A percentile compares a stretch with the other conserved stretches of the same genome.
These are phyloP conservation scores for Licmophora abbreviata DNA, from an alignment of 108 stramenopile genomes.

Conservation along the genomic window DNA sequence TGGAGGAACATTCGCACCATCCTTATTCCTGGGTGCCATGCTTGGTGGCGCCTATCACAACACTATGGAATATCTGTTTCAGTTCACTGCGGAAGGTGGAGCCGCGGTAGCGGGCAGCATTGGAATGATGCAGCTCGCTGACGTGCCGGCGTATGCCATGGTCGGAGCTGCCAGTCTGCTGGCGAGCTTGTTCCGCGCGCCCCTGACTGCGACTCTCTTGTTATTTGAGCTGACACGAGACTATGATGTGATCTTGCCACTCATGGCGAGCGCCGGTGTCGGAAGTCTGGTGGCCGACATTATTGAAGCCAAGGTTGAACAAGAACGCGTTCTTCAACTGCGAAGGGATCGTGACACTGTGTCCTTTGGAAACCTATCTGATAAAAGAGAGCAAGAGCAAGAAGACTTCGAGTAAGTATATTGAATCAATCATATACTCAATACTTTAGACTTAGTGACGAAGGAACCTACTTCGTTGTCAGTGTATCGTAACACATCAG, in stretches of 20 bases:
- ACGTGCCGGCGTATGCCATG: slow-evolving; percentile 85
- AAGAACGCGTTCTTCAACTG: too few relatives aligned
- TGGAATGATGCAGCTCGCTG: slow-evolving; percentile 28
- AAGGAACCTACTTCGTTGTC: too few relatives aligned
- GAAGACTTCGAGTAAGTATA: too few relatives aligned
- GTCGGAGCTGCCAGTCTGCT: slow-evolving; percentile 84
- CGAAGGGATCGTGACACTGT: too few relatives aligned
- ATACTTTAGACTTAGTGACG: too few relatives aligned
- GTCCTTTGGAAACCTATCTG: too few relatives aligned
- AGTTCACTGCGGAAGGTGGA: slow-evolving; percentile 19
- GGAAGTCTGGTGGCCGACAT: slow-evolving; percentile 37
- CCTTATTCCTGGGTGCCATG: slow-evolving; percentile 85
- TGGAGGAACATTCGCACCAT: slow-evolving; percentile 91
- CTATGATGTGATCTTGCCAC: slow-evolving; percentile 83
- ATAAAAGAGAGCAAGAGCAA: too few relatives aligned
- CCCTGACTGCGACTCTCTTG: slow-evolving; percentile 75
- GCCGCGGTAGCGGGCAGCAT: not conserved
- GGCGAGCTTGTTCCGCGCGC: slow-evolving; percentile 85
- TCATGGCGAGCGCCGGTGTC: slow-evolving; percentile 74
- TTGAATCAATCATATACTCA: too few relatives aligned
- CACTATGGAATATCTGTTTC: slow-evolving; percentile 22
- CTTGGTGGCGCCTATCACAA: slow-evolving; percentile 83
- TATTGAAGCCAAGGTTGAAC: slow-evolving; percentile 24
- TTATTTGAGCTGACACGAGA: slow-evolving; percentile 88
- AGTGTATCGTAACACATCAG: too few relatives aligned